Base-by-base conservation (phyloP, 2,329 filamentous ascomycete genomes). In the Fusarium tuaranense region DNA sequence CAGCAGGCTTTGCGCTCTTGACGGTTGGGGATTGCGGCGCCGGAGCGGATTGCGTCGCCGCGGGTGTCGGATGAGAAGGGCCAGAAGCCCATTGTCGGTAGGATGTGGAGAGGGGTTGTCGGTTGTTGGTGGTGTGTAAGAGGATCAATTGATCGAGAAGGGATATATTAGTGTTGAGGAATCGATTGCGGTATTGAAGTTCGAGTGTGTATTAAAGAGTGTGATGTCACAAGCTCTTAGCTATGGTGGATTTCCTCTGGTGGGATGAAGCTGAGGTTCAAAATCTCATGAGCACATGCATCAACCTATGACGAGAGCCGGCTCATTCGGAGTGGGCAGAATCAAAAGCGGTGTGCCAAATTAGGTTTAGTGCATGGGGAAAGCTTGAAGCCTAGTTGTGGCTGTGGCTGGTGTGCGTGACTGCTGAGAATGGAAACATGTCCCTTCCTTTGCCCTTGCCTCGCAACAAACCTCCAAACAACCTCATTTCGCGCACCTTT, bases 1-100 rank as follows among this genome's bases (percentile, higher is more conserved):
- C 96, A 99, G 90, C 97, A 99, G 80, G 90, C 88, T 78, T 91
- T 88, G 80, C 97, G 92, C 83, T 95, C 94, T 73, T 89, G 90
- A 74, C 96, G 92, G 81, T 94, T 94, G n/a, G 97, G 97, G 7
- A 95, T 95, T 79, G 95, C 87, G 74, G 85, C 83, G 78, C 89
- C 89, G 72, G 83, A 82, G 81, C 89, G 88, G 76, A 91, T 86
- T 75, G 88, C 87, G 72, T 88, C 84, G 76, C 85, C 87, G 82
- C 87, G 87, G 72, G 86, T 83, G 64, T 83, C 76, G 67, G 83
- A 80, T 71, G 84, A 84, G 81, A 90, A 87, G 69, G 90, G 78
- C 80, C 82, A 83, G 78, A 78, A 80, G 77, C 86, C 87, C 88
- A 90, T 88, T 67, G 71, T 34, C 13, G 32, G 32, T 12, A 12